Conservation (phyloP, 192 early-diverging fungal species). For the Podila minutissima region DNA sequence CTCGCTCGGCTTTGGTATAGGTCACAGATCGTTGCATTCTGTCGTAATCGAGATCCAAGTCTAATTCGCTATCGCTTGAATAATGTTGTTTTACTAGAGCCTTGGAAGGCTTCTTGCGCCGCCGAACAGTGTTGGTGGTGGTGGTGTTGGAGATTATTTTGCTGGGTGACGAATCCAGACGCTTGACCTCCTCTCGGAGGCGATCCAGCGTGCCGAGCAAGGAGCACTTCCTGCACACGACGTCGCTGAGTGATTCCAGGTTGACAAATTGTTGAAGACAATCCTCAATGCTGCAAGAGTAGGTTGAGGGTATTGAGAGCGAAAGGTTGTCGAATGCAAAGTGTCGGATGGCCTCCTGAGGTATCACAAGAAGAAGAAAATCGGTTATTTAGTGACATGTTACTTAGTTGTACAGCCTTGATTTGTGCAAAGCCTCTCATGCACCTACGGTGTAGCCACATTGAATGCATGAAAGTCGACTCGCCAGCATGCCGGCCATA, state of each 20-base stretch:
- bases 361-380: too few relatives aligned
- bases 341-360: conserved; percentile 71
- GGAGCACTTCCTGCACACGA: conserved; percentile 73
- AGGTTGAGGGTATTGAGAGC: conserved; percentile 68
- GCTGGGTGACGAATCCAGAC: conserved; percentile 17
- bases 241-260: conserved; percentile 73
- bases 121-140: not conserved
- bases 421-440: conserved; percentile 7
- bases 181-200: conserved; percentile 46
- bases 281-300: conserved; percentile 59
- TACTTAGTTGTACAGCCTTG: conserved; percentile 12
- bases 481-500: conserved; percentile 80
- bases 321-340: conserved; percentile 86
- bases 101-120: not conserved
- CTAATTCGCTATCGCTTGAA: not conserved
- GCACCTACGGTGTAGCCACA: conserved; percentile 75
- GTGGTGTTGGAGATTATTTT: not conserved
- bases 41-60: not conserved
- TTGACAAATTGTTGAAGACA: conserved; percentile 64
- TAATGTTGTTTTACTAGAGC: not conserved
- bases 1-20: conserved; percentile 6
- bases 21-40: not conserved
- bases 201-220: conserved; percentile 55
- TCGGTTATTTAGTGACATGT: too few relatives aligned
- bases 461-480: conserved; percentile 76